A percentile compares a stretch with the other conserved stretches of the same genome.
Conservation (phyloP, 2,329 filamentous ascomycete genomes). For the Aspergillus pseudoterreus region DNA sequence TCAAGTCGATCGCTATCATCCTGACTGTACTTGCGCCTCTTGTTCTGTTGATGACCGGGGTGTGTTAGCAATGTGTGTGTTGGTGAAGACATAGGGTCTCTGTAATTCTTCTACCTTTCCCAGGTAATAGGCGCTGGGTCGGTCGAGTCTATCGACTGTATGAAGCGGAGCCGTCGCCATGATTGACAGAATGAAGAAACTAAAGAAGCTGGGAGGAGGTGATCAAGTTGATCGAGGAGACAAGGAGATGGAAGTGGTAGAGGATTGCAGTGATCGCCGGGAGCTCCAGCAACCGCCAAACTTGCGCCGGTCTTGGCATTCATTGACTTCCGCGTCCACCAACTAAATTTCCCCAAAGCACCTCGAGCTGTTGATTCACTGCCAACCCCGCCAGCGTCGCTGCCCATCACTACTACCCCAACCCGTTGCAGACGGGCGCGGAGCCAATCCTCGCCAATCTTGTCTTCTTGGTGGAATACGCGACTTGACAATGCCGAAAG, state of each 20-base stretch:
- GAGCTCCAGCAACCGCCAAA: slow-evolving; percentile 4
- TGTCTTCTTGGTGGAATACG: slow-evolving; percentile 5
- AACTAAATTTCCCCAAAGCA: slow-evolving; percentile 13
- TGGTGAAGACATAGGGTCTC: no score
- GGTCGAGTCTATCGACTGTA: slow-evolving; percentile 89
- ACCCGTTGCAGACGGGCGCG: neutral
- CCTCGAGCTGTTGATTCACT: slow-evolving; percentile 2
- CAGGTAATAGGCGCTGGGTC: slow-evolving; percentile 89
- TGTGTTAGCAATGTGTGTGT: neutral
- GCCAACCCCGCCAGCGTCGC: neutral
- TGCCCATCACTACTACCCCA: neutral
- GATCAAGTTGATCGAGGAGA: neutral
- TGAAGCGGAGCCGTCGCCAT: slow-evolving; percentile 29
- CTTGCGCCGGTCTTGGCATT: slow-evolving; percentile 18
- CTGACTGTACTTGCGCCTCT: slow-evolving; percentile 63
- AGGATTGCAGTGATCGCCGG: neutral
- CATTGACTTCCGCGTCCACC: slow-evolving; percentile 4
- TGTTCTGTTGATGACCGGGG: slow-evolving; percentile 53
- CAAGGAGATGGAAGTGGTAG: slow-evolving; percentile 1
- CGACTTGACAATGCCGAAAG: slow-evolving; percentile 66
- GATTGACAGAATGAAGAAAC: neutral
- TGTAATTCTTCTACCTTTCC: slow-evolving; percentile 58
- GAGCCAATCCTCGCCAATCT: neutral
- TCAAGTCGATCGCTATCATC: slow-evolving; percentile 57
- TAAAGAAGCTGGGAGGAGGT: neutral